Evolutionary conservation across 768 basidiomycete species (phyloP), one percentile per base, ranked within the genome.

Genomic region (Termitomyces sp.): DNA sequence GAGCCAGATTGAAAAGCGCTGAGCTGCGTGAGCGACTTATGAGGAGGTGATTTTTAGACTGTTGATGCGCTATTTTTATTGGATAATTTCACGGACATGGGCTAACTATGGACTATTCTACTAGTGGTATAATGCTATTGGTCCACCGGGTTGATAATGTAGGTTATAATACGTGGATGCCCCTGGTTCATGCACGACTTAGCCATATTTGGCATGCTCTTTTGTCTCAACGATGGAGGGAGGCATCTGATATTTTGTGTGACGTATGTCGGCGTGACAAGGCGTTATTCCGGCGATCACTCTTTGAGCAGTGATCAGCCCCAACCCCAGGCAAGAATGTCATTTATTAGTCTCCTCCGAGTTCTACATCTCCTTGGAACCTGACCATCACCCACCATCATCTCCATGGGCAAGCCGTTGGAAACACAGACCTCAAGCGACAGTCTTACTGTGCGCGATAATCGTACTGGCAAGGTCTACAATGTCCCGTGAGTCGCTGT

Each of bases 381-480:
- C 35, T 14, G 26, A 51, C 50, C 14, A 40, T 41, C 18, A 33
- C 10, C 35, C 20, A 40, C 50, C 14, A 20, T 28, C 4, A 26
- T 14, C 52, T 43, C 47, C 43, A 68, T 68, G 67, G 67, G 66
- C 47, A 58, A 56, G 56, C 49, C 64, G 18, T 18, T 60, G 7
- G 61, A 62, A 23, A 49, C 56, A 3, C 20, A 60, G n/a, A 57
- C 23, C 44, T 54, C 61, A 6, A 63, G 12, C 48, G 74, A 77
- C 61, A 75, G 71, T 60, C 77, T 94, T 50, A 88, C 86, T 6
- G 85, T 95, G 66, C 75, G 74, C 59, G 93, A 95, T 75, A 92
- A 95, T 71, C 85, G 93, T 58, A 95, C 93, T 2, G 91, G 91
- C 32, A 89, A 87, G 70, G 80, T 82, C 3, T 88, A 88, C 74